Base-by-base conservation (phyloP, 1,284 basidiomycete species). In the Ceratobasidium sp. region DNA sequence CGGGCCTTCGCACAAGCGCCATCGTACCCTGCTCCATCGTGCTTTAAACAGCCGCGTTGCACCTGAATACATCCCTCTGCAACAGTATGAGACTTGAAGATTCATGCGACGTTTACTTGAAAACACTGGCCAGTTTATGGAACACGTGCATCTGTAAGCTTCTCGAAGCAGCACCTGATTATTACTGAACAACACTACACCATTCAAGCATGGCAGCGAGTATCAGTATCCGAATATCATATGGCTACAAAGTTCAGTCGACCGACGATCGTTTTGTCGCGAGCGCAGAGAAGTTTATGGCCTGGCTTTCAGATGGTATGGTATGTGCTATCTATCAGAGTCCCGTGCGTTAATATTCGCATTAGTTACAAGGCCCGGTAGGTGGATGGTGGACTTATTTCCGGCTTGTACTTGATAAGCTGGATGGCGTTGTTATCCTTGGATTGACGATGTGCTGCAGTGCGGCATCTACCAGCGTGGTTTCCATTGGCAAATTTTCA, bases 401-500 rank as follows among this genome's bases (percentile, higher is more conserved):
- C 73, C 73, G 10, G 10, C 52, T 10, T n/a, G 73, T 76, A 15
- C 38, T 62, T 7, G 40, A 10, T 50, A 17, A 17, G 44, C 23
- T 17, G 9, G 13, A 15, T 38, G 10, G n/a, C 17, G 28, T n/a
- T n/a, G 13, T 52, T 1, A 33, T 17, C 17, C n/a, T 28, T 3
- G 17, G 2, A 13, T 40, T 38, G 26, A 26, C 57, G 7, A 20
- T 17, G 69, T 23, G 23, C 20, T 23, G 12, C 28, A 84, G 83
- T 84, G 28, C 77, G 70, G 17, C 81, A 83, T 66, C 77, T 84
- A 23, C 84, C 84, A 3, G 69, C 80, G 1, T 84, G 84, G 84
- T 73, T 84, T 64, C 84, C 83, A 48, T 82, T 83, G 3, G 80
- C 82, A n/a, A 80, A 80, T 1, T 84, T 83, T 79, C 80, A 82